phyloP scores from a whole-genome alignment of 139 green algal genomes.

The Tetradesmus obliquus region DNA sequence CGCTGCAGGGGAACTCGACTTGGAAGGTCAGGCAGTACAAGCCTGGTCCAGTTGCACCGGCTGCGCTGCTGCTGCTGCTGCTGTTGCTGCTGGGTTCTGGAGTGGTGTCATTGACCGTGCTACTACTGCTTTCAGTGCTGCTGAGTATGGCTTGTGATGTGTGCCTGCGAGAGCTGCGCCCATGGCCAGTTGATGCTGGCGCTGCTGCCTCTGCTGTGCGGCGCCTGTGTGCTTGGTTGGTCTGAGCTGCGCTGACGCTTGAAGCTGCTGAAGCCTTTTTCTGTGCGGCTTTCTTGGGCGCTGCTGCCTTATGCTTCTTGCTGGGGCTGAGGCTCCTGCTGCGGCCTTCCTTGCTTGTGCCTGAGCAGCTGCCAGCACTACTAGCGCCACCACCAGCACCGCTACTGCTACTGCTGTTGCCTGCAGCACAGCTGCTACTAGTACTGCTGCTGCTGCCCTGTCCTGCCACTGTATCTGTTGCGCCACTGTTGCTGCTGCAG shows the following conservation, averaged over 20 bases:
- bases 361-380: not conserved
- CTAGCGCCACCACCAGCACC: not conserved
- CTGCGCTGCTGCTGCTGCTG: not conserved
- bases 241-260: not conserved
- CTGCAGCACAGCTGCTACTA: not conserved
- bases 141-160: not conserved
- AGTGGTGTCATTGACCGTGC: not conserved
- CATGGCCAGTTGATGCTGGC: not conserved
- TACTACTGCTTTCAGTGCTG: not conserved
- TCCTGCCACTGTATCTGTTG: not conserved
- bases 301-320: not conserved
- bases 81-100: not conserved
- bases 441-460: not conserved
- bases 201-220: not conserved
- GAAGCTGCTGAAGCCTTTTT: not conserved
- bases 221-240: not conserved
- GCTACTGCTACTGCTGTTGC: not conserved
- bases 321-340: not conserved
- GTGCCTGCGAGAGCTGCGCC: not conserved
- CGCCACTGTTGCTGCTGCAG: not conserved
- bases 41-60: slow-evolving; percentile 48
- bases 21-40: slow-evolving; percentile 67
- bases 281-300: not conserved
- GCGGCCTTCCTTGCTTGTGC: not conserved
- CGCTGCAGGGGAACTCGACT: slow-evolving; percentile 44